Evolutionary conservation across 768 basidiomycete species (phyloP), one percentile per base, ranked within the genome.

Genomic region (Amanita polypyramis): DNA sequence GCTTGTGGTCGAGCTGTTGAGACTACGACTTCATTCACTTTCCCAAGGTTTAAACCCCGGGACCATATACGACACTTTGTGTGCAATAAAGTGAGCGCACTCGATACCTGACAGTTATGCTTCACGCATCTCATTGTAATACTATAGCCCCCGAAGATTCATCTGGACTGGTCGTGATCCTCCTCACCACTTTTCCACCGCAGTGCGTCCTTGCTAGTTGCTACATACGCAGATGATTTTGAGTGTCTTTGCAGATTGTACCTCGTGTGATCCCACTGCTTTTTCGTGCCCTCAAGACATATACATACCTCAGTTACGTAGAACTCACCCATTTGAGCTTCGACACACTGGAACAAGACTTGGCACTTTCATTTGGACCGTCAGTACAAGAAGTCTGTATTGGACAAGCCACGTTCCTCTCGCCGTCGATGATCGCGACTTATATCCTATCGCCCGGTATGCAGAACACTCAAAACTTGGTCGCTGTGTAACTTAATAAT

Each of bases 101-200:
- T 49, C 19, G 7, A 44, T 15, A 36, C 17, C 27, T 17, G 21
- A 2, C 5, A n/a, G 9, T 29, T 6, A 3, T n/a, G n/a, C n/a
- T n/a, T n/a, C 27, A 41, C 14, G n/a, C 19, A 30, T 39, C 38
- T 34, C 12, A 36, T 29, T 2, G 6, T 34, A 15, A 42, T 25
- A 19, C 40, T 33, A 8, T 47, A 76, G 76, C 44, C 77, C 76
- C 29, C 62, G 60, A 38, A 57, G 53, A 17, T 79, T 80, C 54
- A 61, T 61, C 17, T 81, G 80, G 80, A 72, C 64, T n/a, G 75
- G 77, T 2, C 77, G 76, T 3, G 77, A 79, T 54, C 77, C 78
- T 20, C 72, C 70, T 10, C 77, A 81, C 50, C 75, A 80, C 53
- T 76, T 79, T 54, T 78, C 78, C 1, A 76, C 65, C n/a, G 76